Conservation (phyloP, 805 yeast genomes). For the Kuraishia capsulata region DNA sequence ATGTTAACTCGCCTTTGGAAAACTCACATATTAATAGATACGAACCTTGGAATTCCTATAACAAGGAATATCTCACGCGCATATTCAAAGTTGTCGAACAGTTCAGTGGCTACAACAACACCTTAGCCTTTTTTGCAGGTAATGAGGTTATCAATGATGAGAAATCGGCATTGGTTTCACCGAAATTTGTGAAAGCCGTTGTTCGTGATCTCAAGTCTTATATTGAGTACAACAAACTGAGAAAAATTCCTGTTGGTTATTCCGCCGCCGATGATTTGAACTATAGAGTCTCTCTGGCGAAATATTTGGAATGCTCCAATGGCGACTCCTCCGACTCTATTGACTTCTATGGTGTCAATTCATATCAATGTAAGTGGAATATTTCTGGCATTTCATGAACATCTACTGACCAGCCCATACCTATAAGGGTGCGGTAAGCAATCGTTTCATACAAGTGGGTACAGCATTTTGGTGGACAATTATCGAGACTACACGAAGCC, state of each 20-base stretch:
- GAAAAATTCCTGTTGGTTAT: conserved; percentile 84
- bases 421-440: conserved; percentile 92
- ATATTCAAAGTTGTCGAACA: conserved; percentile 73
- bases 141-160: conserved; percentile 84
- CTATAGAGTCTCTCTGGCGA: conserved; percentile 68
- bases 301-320: conserved; percentile 70
- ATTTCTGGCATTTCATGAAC: conserved; percentile 19
- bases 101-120: conserved; percentile 78
- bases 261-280: conserved; percentile 91
- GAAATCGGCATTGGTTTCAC: conserved; percentile 57
- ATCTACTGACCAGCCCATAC: conserved; percentile 11
- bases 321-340: conserved; percentile 25
- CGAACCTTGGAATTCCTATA: conserved; percentile 91
- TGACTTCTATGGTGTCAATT: conserved; percentile 77
- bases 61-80: conserved; percentile 58
- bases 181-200: conserved; percentile 69
- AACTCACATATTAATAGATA: conserved; percentile 51
- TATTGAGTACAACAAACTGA: conserved; percentile 44
- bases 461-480: conserved; percentile 56
- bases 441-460: conserved; percentile 74
- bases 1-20: conserved; percentile 75
- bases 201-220: conserved; percentile 75
- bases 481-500: conserved; percentile 66
- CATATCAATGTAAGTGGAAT: no score
- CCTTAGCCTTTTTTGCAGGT: conserved; percentile 87